Evolutionary conservation across 768 basidiomycete genomes (phyloP), one percentile per base, ranked within the genome.

Genomic region (Scleroderma citrinum): DNA sequence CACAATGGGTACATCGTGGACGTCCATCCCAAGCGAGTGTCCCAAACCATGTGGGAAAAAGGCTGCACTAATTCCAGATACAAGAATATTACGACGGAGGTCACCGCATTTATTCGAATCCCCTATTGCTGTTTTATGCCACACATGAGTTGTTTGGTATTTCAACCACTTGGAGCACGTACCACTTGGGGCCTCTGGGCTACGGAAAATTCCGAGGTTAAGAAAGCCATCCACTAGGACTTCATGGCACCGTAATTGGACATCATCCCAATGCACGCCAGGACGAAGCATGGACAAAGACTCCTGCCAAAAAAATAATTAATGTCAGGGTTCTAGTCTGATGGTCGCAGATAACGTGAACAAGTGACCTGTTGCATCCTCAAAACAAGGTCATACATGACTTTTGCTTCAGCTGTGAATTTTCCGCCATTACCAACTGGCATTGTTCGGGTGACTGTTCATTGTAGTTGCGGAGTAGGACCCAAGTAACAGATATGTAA

Each of bases 41-140:
- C 92, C 92, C 34, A 87, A 71, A 3, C 94, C 95, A 60, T 97
- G 94, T 10, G 94, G 94, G 78, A 90, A 97, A 75, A 97, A 97
- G 0, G 91, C 89, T 1, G 83, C 70, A 53, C 83, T 83, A 37
- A 89, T 68, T 0, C 92, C 93, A 5, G 83, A 83, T 16, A 76
- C 76, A 7, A 96, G 72, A 48, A 97, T 82, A 20, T 78, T 80
- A 45, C 82, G 29, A 32, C 6, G 14, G 30, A 63, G 58, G 7
- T 35, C 36, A 31, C 58, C 54, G 29, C 48, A 51, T 20, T 60
- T 53, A 32, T 56, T 56, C 13, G 13, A 17, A 13, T 32, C 24
- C 24, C 38, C 54, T 55, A 37, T 44, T 38, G 17, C 29, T 19
- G 5, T 10, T 16, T 16, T 16, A 5, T 17, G 34, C 14, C 3